phyloP scores from a whole-genome alignment of 2,329 filamentous ascomycete genomes.

The Aspergillus sergii region DNA sequence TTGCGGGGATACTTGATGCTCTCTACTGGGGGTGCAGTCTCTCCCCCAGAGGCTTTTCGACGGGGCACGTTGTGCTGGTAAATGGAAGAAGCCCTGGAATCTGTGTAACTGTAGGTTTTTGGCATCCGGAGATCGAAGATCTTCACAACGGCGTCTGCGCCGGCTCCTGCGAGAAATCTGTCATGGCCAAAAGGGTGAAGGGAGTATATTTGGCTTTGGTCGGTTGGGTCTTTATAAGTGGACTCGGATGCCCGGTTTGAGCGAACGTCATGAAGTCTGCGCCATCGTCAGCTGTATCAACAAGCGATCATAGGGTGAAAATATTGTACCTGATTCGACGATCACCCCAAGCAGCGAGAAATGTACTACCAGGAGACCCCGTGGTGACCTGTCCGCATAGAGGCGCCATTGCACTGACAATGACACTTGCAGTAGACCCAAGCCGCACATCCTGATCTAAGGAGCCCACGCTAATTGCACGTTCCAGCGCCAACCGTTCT shows the following conservation, averaged over 20 bases:
- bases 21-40: not conserved
- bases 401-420: conserved; percentile 41
- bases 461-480: conserved; percentile 42
- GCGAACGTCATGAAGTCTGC: conserved; percentile 63
- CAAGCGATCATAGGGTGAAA: not conserved
- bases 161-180: conserved; percentile 59
- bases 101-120: conserved; percentile 37
- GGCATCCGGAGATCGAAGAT: conserved; percentile 63
- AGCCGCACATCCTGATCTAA: conserved; percentile 27
- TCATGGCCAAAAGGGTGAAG: conserved; percentile 60
- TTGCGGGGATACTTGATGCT: conserved; percentile 24
- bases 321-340: conserved; percentile 48
- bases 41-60: not conserved
- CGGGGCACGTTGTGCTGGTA: not conserved
- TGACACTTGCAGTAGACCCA: conserved; percentile 25
- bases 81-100: conserved; percentile 22
- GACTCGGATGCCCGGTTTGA: conserved; percentile 51
- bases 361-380: conserved; percentile 50
- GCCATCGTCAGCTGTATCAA: conserved; percentile 3
- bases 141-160: conserved; percentile 61
- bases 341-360: conserved; percentile 64
- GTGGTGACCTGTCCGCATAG: conserved; percentile 29
- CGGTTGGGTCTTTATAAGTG: conserved; percentile 58
- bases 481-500: conserved; percentile 44
- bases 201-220: conserved; percentile 62